Evolutionary conservation across 2,329 filamentous ascomycete species (phyloP), one percentile per base, ranked within the genome.

Genomic region (Aspergillus fumigatus): DNA sequence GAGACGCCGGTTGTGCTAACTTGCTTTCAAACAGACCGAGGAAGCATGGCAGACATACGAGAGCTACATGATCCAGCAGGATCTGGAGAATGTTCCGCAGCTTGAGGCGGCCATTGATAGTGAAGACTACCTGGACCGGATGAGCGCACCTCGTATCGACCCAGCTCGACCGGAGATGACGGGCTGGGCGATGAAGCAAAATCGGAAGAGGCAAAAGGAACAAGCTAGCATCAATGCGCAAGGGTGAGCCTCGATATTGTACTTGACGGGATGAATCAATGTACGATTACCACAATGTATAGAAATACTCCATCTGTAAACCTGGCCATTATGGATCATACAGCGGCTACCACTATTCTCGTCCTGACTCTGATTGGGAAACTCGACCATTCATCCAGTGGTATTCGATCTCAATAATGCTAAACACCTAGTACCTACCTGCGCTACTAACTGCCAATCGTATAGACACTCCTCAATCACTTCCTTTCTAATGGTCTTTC

Each of bases 41-140:
- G 83, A 85, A 56, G 87, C 91, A 3, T 96, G 90, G 84, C 82
- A 84, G 29, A 82, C 86, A 32, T 96, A 92, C 72, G 82, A 87
- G 56, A 84, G 88, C 63, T 87, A 85, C 60, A 82, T 96, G 61
- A 87, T 90, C 61, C 78, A 75, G 50, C 70, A 77, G 45, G 72
- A 79, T 10, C 64, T 75, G 3, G 73, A 75, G 8, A 69, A 69
- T 1, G 76, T 79, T 1, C 74, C 78, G 3, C 75, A 78, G 52
- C 73, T 88, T 21, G 75, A 79, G 56, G 82, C 83, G 35, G 75
- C 75, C 6, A 81, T 87, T 66, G 78, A 78, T 56, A 80, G 84
- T 59, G 79, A 82, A 53, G 76, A 83, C 51, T 88, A 86, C 69
- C 73, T 88, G 50, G 85, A 88, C 70, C 77, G 76, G 8, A 85